Conservation (phyloP, 1,139 yeast species). For the Zygoascus hellenicus region DNA sequence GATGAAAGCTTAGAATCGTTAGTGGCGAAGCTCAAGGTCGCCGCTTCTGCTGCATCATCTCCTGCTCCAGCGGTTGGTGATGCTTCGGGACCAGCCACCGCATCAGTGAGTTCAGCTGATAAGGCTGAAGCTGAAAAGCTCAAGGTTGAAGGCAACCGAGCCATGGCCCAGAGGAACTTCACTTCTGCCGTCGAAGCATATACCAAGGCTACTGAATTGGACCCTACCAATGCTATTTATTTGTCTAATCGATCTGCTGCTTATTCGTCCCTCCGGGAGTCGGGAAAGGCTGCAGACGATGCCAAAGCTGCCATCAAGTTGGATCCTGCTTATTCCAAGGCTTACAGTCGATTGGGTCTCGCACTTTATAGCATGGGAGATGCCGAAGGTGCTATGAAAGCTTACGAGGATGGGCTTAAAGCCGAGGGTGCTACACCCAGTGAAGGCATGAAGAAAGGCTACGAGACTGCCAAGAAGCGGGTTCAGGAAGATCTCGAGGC, state of each 20-base stretch:
- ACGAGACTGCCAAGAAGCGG: slow-evolving; percentile 84
- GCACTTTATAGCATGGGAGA: slow-evolving; percentile 89
- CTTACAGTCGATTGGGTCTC: slow-evolving; percentile 90
- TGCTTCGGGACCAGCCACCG: slow-evolving; percentile 23
- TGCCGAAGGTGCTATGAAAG: slow-evolving; percentile 82
- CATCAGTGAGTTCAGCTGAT: slow-evolving; percentile 46
- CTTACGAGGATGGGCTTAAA: slow-evolving; percentile 81
- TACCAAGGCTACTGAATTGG: slow-evolving; percentile 70
- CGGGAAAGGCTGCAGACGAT: slow-evolving; percentile 73
- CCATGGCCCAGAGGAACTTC: slow-evolving; percentile 77
- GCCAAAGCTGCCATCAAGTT: slow-evolving; percentile 74
- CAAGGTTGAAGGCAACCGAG: slow-evolving; percentile 84
- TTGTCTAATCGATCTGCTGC: slow-evolving; percentile 97
- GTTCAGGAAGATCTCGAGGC: slow-evolving; percentile 66
- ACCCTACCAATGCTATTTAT: slow-evolving; percentile 73
- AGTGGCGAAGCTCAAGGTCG: slow-evolving; percentile 23
- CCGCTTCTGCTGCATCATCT: background rate
- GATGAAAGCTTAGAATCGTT: slow-evolving; percentile 35
- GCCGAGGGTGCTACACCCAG: slow-evolving; percentile 81
- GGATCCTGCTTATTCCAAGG: slow-evolving; percentile 81
- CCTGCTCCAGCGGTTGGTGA: slow-evolving; percentile 12
- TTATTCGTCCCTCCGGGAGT: slow-evolving; percentile 69
- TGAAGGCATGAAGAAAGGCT: slow-evolving; percentile 89
- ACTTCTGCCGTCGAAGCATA: slow-evolving; percentile 67
- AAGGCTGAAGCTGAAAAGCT: slow-evolving; percentile 74